Evolutionary conservation across 1,284 basidiomycete genomes (phyloP).

Genomic region (Pterula multifida): DNA sequence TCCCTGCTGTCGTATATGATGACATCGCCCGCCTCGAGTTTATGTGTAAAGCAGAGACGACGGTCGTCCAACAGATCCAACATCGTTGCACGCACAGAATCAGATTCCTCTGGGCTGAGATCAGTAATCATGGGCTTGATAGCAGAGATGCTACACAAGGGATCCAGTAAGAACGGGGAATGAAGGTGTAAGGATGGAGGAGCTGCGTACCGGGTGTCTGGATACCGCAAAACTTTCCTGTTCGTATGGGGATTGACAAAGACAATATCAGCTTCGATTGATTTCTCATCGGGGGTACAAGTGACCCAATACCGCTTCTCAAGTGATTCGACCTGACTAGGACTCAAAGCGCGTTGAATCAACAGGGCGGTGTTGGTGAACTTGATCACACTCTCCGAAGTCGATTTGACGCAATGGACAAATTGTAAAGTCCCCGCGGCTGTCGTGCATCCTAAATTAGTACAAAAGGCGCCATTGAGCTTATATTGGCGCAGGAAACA

Average conservation of each 20-base stretch:
- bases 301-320: constrained; percentile 1
- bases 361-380: not conserved
- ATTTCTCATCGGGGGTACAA: not conserved
- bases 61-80: not conserved
- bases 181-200: not conserved
- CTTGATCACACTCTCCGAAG: not conserved
- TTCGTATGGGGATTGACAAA: not conserved
- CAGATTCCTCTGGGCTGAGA: not conserved
- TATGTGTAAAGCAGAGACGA: constrained; percentile 1
- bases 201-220: not conserved
- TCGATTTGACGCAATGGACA: not conserved
- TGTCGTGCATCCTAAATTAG: not conserved
- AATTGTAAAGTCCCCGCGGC: not conserved
- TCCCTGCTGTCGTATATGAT: not conserved
- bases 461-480: no score
- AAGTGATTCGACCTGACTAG: not conserved
- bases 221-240: not conserved
- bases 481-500: no score
- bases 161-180: not conserved
- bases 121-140: not conserved
- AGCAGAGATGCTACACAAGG: not conserved
- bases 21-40: not conserved
- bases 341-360: not conserved
- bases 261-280: not conserved
- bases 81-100: not conserved